A percentile compares a stretch with the other conserved stretches of the same genome.
Conservation (phyloP, 768 basidiomycete species). For the Mycena maculata region DNA sequence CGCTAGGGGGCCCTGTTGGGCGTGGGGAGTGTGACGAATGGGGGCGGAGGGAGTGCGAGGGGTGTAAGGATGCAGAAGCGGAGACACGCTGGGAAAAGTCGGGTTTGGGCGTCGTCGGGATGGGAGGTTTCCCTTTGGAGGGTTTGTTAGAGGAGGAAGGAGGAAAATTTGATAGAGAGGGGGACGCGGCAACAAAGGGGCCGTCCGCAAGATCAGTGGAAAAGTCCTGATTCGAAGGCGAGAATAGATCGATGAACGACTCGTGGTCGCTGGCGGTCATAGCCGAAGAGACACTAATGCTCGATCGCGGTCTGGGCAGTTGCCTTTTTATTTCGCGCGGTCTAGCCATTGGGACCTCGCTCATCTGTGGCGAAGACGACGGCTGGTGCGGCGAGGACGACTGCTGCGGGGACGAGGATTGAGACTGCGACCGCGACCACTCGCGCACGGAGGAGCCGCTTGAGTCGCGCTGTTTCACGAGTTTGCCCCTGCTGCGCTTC, state of each 20-base stretch:
- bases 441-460: neutral
- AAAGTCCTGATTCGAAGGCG: constrained; percentile 17
- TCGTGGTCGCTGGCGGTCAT: constrained; percentile 30
- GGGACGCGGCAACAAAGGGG: constrained; percentile 32
- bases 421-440: too few species aligned
- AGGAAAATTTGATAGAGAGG: constrained; percentile 44
- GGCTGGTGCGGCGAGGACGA: too few species aligned
- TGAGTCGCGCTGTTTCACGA: constrained; percentile 18
- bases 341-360: too few species aligned
- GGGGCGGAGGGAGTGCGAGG: neutral
- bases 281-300: constrained; percentile 42
- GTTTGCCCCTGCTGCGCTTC: constrained; percentile 23
- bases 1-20: constrained; percentile 15
- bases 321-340: too few species aligned
- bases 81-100: constrained; percentile 47
- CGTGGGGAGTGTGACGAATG: too few species aligned
- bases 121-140: constrained; percentile 54
- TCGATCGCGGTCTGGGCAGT: constrained; percentile 34
- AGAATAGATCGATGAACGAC: constrained; percentile 36
- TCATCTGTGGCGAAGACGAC: too few species aligned
- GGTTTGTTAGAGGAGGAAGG: too few species aligned
- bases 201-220: neutral
- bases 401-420: neutral
- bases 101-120: constrained; percentile 61
- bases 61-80: constrained; percentile 7